These are phyloP conservation scores for Ceratobasidium sp. DNA, from an alignment of 1,284 basidiomycete genomes.

Conservation along the genomic window DNA sequence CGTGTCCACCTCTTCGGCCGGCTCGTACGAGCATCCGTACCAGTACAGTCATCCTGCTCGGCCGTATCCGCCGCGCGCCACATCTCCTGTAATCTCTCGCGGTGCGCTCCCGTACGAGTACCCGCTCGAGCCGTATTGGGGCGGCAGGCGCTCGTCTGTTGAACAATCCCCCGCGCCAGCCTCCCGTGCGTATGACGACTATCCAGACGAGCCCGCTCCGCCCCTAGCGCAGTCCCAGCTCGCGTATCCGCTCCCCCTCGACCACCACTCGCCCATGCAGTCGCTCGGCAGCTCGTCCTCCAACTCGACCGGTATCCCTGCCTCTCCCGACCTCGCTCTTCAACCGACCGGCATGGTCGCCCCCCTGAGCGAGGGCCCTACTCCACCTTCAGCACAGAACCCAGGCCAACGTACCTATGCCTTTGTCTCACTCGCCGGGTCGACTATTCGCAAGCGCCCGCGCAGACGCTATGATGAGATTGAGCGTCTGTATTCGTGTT, in stretches of 20 bases:
- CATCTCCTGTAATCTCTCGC: slow-evolving; percentile 15
- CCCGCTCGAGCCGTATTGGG: slow-evolving; percentile 11
- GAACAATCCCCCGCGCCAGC: slow-evolving; percentile 27
- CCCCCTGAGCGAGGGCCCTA: background rate
- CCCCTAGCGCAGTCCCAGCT: slow-evolving; percentile 7
- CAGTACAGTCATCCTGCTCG: background rate
- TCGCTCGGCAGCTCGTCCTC: slow-evolving; percentile 31
- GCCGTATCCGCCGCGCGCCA: slow-evolving; percentile 20
- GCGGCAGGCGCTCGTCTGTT: slow-evolving; percentile 12
- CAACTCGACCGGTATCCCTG: slow-evolving; percentile 32
- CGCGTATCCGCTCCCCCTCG: slow-evolving; percentile 11
- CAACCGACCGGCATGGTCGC: slow-evolving; percentile 11
- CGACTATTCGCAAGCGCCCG: slow-evolving; percentile 82
- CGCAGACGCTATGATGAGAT: slow-evolving; percentile 89
- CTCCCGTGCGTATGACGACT: background rate
- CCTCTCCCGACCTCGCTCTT: slow-evolving; percentile 19
- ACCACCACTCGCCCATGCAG: slow-evolving; percentile 24
- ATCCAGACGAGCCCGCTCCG: background rate
- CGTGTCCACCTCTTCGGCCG: slow-evolving; percentile 18
- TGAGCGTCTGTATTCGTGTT: slow-evolving; percentile 88
- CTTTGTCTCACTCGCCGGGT: slow-evolving; percentile 81
- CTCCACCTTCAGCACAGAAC: slow-evolving; percentile 15
- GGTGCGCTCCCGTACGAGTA: slow-evolving; percentile 19
- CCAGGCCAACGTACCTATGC: slow-evolving; percentile 65
- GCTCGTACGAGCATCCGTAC: slow-evolving; percentile 28